These are phyloP conservation scores for Alternaria sp. DNA, from an alignment of 2,329 filamentous ascomycete species.

Conservation along the genomic window DNA sequence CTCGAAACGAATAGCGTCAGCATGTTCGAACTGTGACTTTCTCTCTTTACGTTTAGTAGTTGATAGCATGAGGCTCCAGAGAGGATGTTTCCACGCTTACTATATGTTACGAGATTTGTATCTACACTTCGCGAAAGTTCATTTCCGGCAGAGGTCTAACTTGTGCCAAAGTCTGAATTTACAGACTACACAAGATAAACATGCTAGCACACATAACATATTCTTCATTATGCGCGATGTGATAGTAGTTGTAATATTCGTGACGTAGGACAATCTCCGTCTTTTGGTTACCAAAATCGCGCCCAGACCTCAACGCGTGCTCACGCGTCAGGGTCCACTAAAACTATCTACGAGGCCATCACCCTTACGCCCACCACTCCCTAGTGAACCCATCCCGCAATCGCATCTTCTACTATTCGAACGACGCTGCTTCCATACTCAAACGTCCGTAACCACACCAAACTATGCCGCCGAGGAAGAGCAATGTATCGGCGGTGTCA, in stretches of 20 bases:
- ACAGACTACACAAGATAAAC: not conserved
- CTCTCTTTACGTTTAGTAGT: not conserved
- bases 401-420: not conserved
- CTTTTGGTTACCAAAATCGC: conserved; percentile 8
- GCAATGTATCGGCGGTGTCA: conserved; percentile 54
- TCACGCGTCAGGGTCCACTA: conserved; percentile 40
- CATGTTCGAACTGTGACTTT: too few species aligned
- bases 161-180: not conserved
- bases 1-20: not conserved
- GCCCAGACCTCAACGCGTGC: conserved; percentile 35
- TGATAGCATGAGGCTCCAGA: not conserved
- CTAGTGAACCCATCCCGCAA: conserved; percentile 11
- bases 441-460: not conserved
- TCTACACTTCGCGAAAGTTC: not conserved
- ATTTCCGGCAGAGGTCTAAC: not conserved
- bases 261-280: not conserved
- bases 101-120: not conserved
- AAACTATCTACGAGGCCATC: conserved; percentile 22
- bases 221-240: not conserved
- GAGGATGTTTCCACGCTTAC: not conserved
- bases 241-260: not conserved
- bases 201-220: too few species aligned
- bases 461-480: conserved; percentile 59
- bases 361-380: conserved; percentile 22
- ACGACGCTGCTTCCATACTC: not conserved